Evolutionary conservation across 2,329 filamentous ascomycete species (phyloP).

Genomic region (Bipolaris gigantea): DNA sequence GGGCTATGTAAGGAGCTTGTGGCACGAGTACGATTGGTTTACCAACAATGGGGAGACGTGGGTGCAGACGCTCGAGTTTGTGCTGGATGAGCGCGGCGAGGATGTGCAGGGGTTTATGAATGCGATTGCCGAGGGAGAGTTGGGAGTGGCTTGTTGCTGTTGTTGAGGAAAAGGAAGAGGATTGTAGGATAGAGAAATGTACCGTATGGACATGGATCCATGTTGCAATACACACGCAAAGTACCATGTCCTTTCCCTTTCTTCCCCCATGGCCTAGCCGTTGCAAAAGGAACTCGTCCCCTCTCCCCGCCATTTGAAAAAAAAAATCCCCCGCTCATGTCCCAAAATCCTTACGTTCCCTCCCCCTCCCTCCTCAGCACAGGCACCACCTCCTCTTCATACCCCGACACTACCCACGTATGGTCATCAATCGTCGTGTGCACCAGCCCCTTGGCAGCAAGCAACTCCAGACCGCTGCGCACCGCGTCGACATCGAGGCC

Average conservation of each 20-base stretch:
- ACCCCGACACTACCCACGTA: constrained; percentile 23
- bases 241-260: too few species aligned
- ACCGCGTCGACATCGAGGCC: background rate
- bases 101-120: constrained; percentile 61
- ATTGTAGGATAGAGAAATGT: too few species aligned
- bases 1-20: constrained; percentile 54
- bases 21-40: constrained; percentile 57
- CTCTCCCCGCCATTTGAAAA: too few species aligned
- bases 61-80: constrained; percentile 60
- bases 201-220: too few species aligned
- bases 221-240: too few species aligned
- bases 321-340: too few species aligned
- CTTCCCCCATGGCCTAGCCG: too few species aligned
- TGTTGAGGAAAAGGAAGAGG: too few species aligned
- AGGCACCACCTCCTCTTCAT: background rate
- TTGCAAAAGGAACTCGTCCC: too few species aligned
- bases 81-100: constrained; percentile 58
- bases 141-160: constrained; percentile 60
- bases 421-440: constrained; percentile 19
- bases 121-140: constrained; percentile 68
- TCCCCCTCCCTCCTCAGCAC: background rate
- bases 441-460: constrained; percentile 8
- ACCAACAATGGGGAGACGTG: constrained; percentile 66
- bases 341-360: too few species aligned
- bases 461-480: background rate